Evolutionary conservation across 1,139 yeast genomes (phyloP), one percentile per base, ranked within the genome.

Genomic region (Yamadazyma membranifaciens): DNA sequence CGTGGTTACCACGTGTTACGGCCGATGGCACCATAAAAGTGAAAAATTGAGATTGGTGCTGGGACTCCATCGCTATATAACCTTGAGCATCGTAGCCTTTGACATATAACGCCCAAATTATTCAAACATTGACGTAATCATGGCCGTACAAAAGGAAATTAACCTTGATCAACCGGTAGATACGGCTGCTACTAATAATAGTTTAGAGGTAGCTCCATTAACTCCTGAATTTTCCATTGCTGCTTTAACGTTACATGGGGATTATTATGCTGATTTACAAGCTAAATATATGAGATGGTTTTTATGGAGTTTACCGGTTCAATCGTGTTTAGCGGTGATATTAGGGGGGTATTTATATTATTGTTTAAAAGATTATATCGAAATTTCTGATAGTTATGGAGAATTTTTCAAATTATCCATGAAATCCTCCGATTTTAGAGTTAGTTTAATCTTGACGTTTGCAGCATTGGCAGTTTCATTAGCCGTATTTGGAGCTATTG

Each of bases 241-340:
- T 6, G 77, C 83, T 1, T 57, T 82, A 41, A 79, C 77, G 41
- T 62, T 84, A 42, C 80, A 82, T 28, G 79, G 85, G 39, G 92
- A 84, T 57, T 78, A 74, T 54, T 69, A 78, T 44, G 69, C 82
- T 43, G 83, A 76, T 56, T 64, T 73, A 37, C 86, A 81, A 55
- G 65, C 81, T 2, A 48, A 62, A 29, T 70, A 81, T 39, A 80
- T 78, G 51, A 65, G 60, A 42, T 53, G 57, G 39, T 56, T 83
- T 14, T 64, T 83, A 37, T 66, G 73, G 66, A 79, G 80, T 46
- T 77, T 75, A 6, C 37, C 63, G 14, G 63, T 77, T 0, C 26
- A 70, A 3, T 36, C 69, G 6, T 43, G 64, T 0, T 36, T 68
- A 4, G 32, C 43, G 1, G 14, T 48, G 6, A 47, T 58, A 4